These are phyloP conservation scores for Mucor velutinosus DNA, from an alignment of 371 early-diverging fungal genomes.

Conservation along the genomic window DNA sequence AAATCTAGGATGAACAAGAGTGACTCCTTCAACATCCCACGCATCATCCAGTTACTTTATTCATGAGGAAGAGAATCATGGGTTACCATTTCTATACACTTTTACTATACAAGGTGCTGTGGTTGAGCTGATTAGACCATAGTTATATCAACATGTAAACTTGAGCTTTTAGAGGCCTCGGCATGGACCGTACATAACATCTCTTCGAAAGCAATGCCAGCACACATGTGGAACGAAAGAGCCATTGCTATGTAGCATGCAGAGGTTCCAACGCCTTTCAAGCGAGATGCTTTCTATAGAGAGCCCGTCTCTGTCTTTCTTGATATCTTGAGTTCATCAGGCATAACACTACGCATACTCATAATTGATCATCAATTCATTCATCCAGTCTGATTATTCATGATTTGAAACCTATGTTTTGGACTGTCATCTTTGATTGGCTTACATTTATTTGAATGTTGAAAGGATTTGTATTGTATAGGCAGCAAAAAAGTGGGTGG, in stretches of 20 bases:
- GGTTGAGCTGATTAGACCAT: neutral
- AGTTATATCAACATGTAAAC: neutral
- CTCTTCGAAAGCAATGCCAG: too few species aligned
- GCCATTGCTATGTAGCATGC: too few species aligned
- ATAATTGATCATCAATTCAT: neutral
- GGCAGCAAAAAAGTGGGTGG: neutral
- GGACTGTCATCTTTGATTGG: constrained; percentile 3
- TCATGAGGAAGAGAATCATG: neutral
- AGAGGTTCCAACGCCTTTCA: too few species aligned
- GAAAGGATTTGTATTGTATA: neutral
- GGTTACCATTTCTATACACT: neutral
- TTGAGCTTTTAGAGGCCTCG: neutral
- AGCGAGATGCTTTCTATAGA: too few species aligned
- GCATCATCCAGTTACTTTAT: too few species aligned
- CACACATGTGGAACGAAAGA: too few species aligned
- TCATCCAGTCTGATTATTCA: neutral
- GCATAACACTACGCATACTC: neutral
- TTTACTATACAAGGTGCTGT: neutral
- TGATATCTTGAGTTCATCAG: too few species aligned
- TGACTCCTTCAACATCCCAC: too few species aligned
- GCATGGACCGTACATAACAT: neutral
- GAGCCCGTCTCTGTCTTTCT: too few species aligned
- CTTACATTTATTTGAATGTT: neutral
- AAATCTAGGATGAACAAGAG: too few species aligned
- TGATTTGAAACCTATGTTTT: neutral